Evolutionary conservation across 345 rosid species (phyloP), one percentile per base, ranked within the genome.

Genomic region (Eucalyptus sp.): DNA sequence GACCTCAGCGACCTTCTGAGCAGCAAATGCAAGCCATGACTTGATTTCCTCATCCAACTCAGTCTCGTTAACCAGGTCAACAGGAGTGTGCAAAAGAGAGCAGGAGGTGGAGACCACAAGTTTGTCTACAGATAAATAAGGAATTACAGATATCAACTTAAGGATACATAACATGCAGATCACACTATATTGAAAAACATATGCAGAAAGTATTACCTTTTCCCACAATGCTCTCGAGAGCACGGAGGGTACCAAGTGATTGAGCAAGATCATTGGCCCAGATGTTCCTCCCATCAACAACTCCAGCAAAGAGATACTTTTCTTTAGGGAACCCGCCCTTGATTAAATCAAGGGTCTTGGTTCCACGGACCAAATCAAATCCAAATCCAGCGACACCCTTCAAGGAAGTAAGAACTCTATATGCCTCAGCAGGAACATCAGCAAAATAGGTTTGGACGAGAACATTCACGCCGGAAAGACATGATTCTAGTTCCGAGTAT

Each of bases 221-320:
- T 86, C 99, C 99, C 41, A 97, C 96, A 86, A 94, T 89, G 86
- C 93, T 95, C 93, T 95, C 97, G 87, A 97, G 96, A 91, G 92
- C 85, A 88, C 91, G 89, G 49, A 97, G 92, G 86, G 91, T 95
- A 88, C 87, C 48, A 58, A 96, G 95, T 46, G 99, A 97, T 81
- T 94, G 88, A 91, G 95, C 93, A 90, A 96, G 97, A 93, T 96
- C 96, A 90, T 95, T 95, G 86, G 99, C 99, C 99, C 99, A 97
- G 88, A 97, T 95, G 93, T 97, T 97, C 93, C 99, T 94, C 89
- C 98, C 99, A 94, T 97, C 99, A 89, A 97, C 97, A 90, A 97
- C 94, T 68, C 99, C 99, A 89, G 98, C 98, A 91, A 97, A 96
- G 29, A 97, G 94, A 86, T 93, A 93, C 90, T 95, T 97, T 13